Percentiles rank a stretch among this genome's conserved stretches.
Evolutionary conservation across 129 eudicot genomes (phyloP).

Genomic region (Tagetes patula): DNA sequence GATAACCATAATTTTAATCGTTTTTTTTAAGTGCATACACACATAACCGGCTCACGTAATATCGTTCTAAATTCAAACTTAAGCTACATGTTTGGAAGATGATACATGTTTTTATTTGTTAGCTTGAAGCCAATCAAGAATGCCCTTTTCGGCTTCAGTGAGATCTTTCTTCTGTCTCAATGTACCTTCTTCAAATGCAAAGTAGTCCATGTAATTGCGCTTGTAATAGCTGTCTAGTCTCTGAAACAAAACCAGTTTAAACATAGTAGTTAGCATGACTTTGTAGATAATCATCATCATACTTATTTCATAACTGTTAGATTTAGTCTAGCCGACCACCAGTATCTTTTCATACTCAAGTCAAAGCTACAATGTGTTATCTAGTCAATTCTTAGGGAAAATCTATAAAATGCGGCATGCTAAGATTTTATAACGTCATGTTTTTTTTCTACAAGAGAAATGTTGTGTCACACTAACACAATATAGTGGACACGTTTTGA

Average conservation of each 20-base stretch:
- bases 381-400: too few species aligned
- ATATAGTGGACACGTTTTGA: too few species aligned
- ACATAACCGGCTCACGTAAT: background rate
- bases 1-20: background rate
- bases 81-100: conserved; percentile 15
- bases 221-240: conserved; percentile 85
- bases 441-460: too few species aligned
- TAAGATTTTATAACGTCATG: too few species aligned
- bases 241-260: conserved; percentile 32
- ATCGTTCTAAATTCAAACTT: background rate
- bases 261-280: background rate
- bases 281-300: background rate
- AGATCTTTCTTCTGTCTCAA: conserved; percentile 25
- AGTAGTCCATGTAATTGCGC: conserved; percentile 93
- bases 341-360: too few species aligned
- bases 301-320: too few species aligned
- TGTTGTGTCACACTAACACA: too few species aligned
- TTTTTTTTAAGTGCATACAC: background rate
- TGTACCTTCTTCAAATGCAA: conserved; percentile 63
- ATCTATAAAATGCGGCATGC: too few species aligned
- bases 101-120: conserved; percentile 1
- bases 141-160: conserved; percentile 71
- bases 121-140: conserved; percentile 81
- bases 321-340: too few species aligned
- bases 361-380: too few species aligned